Evolutionary conservation across 164 flowering plant genomes (phyloP), one percentile per base, ranked within the genome.

Genomic region (Protea cynaroides): DNA sequence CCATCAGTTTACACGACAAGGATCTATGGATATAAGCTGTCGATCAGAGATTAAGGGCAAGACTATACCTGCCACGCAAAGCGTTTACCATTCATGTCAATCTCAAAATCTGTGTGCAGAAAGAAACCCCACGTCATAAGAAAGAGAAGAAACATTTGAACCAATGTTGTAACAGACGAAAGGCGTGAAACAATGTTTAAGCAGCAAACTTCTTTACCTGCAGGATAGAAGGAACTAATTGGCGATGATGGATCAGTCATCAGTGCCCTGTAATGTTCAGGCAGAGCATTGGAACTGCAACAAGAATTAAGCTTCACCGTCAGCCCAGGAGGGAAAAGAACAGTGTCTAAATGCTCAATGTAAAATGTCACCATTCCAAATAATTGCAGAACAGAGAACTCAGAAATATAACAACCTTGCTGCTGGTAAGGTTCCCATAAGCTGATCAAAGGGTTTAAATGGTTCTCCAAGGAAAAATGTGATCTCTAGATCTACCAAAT

Each of bases 71-170:
- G 94, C 94, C 94, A 88, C 12, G 86, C 77, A 61, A 79, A 84
- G 40, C 87, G 87, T 72, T 88, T 88, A 7, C 94, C 94, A 81
- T 88, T 81, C 94, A 88, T 84, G 71, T 88, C 94, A 60, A 88
- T 70, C 69, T 83, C 86, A 74, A 88, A 86, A 76, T 86, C 94
- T 88, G 78, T 53, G n/a, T 15, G 70, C 46, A 40, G 46, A 40
- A 40, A 40, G 46, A 40, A 40, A 40, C 14, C 9, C 46, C 4
- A 40, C 9, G 9, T 40, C 46, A 8, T 40, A 12, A 40, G 46
- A 40, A 40, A 40, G 46, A 40, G 46, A 9, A 40, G 46, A 12
- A 8, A 40, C 1, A 8, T 40, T 40, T 40, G 46, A 40, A 40
- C 14, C 14, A 40, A 40, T 40, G 9, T 40, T 29, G 2, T 29